phyloP scores from a whole-genome alignment of 116 monocot genomes.

The Cymodocea nodosa region DNA sequence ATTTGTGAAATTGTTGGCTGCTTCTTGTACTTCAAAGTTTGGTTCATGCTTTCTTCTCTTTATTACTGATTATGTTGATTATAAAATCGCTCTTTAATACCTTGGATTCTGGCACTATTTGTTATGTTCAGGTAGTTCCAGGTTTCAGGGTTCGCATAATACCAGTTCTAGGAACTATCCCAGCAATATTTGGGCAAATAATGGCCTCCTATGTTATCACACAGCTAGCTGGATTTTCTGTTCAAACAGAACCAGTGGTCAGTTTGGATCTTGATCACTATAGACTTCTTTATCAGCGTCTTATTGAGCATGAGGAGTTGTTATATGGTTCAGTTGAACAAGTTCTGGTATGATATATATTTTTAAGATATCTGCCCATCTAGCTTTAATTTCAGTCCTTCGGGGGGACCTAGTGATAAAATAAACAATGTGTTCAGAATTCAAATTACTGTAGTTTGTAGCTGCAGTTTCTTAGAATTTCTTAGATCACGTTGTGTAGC shows the following conservation, averaged over 20 bases:
- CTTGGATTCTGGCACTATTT: not conserved
- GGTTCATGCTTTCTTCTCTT: not conserved
- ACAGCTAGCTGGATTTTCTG: slow-evolving; percentile 39
- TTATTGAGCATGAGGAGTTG: slow-evolving; percentile 94
- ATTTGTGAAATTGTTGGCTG: not conserved
- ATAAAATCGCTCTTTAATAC: not conserved
- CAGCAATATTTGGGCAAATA: slow-evolving; percentile 97
- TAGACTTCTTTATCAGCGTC: slow-evolving; percentile 78
- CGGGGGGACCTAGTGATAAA: no score
- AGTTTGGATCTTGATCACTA: slow-evolving; percentile 94
- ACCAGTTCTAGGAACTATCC: slow-evolving; percentile 90
- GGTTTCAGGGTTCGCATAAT: slow-evolving; percentile 97
- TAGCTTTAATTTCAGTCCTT: no score
- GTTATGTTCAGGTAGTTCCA: slow-evolving; percentile 72
- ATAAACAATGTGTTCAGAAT: no score
- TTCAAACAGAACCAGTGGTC: slow-evolving; percentile 83
- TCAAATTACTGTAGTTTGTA: no score
- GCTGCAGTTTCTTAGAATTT: no score
- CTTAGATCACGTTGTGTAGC: no score
- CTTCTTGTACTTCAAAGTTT: not conserved
- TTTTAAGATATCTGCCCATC: not conserved
- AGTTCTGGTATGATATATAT: slow-evolving; percentile 64
- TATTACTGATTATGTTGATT: not conserved
- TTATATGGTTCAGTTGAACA: slow-evolving; percentile 62
- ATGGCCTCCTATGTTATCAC: slow-evolving; percentile 90